A percentile compares a stretch with the other conserved stretches of the same genome.
Evolutionary conservation across 331 rosid species (phyloP).

Genomic region (Saraca asoca): DNA sequence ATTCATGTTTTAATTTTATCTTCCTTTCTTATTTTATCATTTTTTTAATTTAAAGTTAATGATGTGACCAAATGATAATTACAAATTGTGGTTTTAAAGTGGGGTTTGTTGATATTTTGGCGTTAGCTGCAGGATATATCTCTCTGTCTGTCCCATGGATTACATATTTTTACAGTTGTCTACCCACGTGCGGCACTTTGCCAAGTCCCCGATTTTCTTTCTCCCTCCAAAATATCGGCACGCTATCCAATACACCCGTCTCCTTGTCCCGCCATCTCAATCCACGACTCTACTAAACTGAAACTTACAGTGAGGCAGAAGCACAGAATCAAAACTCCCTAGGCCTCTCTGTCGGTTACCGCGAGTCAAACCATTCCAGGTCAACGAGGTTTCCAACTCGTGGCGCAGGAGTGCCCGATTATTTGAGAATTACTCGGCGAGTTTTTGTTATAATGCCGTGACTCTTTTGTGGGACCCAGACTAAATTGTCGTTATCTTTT

Average conservation of each 20-base stretch:
- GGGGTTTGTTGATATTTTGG: conserved; percentile 27
- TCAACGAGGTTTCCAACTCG: conserved; percentile 37
- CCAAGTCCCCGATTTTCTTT: conserved; percentile 1
- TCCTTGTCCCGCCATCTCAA: not conserved
- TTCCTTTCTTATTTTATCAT: no score
- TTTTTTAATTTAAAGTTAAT: no score
- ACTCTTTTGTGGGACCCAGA: conserved; percentile 35
- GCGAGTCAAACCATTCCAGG: not conserved
- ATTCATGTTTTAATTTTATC: no score
- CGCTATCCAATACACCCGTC: not conserved
- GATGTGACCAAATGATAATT: no score
- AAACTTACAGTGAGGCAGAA: not conserved
- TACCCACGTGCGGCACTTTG: conserved; percentile 50
- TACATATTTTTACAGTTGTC: conserved; percentile 38
- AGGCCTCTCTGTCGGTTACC: conserved; percentile 25
- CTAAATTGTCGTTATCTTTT: conserved; percentile 29
- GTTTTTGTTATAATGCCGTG: conserved; percentile 30
- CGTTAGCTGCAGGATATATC: conserved; percentile 30
- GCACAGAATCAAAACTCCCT: not conserved
- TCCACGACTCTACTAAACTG: not conserved
- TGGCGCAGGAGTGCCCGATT: not conserved
- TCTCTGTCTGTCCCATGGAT: conserved; percentile 4
- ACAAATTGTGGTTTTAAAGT: not conserved
- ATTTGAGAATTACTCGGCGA: conserved; percentile 36
- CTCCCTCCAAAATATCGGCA: conserved; percentile 18